These are phyloP conservation scores for Tricholoma hemisulphureum DNA, from an alignment of 768 basidiomycete genomes.

Conservation along the genomic window DNA sequence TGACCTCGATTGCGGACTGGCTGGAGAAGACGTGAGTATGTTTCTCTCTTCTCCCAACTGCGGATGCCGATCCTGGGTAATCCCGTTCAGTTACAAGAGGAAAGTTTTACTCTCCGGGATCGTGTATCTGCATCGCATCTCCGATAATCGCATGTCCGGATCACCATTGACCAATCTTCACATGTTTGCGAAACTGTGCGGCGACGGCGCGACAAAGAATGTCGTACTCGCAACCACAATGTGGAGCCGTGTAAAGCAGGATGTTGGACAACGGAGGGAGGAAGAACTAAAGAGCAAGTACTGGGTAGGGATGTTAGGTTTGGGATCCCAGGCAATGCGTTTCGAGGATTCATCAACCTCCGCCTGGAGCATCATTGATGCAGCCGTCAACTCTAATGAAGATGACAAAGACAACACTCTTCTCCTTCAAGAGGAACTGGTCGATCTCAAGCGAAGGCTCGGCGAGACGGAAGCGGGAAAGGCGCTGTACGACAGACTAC, in stretches of 20 bases:
- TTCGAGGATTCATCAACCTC: conserved; percentile 19
- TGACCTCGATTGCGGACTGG: conserved; percentile 15
- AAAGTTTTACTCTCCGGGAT: conserved; percentile 15
- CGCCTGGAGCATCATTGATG: conserved; percentile 28
- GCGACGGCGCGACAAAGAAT: conserved; percentile 11
- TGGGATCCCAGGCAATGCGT: conserved; percentile 25
- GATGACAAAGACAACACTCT: conserved; percentile 13
- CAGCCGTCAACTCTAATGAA: conserved; percentile 12
- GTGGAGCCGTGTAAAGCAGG: conserved; percentile 32
- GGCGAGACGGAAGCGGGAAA: conserved; percentile 32
- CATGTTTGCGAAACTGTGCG: conserved; percentile 16
- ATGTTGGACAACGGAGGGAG: conserved; percentile 25
- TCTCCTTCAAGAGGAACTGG: conserved; percentile 32
- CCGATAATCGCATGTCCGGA: conserved; percentile 19
- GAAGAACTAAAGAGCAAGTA: conserved; percentile 27
- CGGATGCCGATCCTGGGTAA: conserved; percentile 27
- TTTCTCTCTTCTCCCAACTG: no score
- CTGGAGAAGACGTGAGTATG: conserved; percentile 18
- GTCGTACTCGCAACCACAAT: conserved; percentile 28
- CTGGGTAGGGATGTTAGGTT: conserved; percentile 28
- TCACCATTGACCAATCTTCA: conserved; percentile 21
- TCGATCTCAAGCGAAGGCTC: conserved; percentile 25
- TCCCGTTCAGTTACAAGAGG: conserved; percentile 13
- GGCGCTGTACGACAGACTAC: conserved; percentile 23
- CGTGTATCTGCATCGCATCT: conserved; percentile 19